phyloP scores from a whole-genome alignment of 164 flowering plant genomes.

The Vitis amurensis region DNA sequence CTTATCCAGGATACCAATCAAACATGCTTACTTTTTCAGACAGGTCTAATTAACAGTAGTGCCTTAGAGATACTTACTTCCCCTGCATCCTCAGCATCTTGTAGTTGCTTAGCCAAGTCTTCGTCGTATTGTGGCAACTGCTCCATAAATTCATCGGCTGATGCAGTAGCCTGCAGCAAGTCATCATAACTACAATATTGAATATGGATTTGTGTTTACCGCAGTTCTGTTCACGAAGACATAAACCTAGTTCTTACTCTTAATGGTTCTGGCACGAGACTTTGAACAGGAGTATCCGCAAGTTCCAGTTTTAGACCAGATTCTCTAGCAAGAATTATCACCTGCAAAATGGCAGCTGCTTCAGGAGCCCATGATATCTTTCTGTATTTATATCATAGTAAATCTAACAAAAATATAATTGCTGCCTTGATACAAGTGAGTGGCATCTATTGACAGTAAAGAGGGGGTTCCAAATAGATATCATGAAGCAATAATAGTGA shows the following conservation, averaged over 20 bases:
- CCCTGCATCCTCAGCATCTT: conserved; percentile 73
- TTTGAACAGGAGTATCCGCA: conserved; percentile 76
- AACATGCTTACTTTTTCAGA: neutral
- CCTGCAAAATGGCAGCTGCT: conserved; percentile 40
- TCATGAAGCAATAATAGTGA: neutral
- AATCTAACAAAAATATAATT: neutral
- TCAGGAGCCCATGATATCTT: conserved; percentile 2
- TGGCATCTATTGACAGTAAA: no score
- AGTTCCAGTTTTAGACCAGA: conserved; percentile 86
- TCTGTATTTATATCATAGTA: neutral
- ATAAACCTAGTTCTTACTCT: conserved; percentile 45
- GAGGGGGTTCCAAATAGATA: neutral
- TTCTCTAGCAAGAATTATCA: conserved; percentile 95
- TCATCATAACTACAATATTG: conserved; percentile 8
- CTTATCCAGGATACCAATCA: no score
- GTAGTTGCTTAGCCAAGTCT: conserved; percentile 52
- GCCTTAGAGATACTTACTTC: conserved; percentile 54
- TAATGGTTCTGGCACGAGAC: conserved; percentile 88
- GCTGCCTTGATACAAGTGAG: no score
- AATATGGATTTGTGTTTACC: neutral
- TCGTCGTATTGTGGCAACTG: conserved; percentile 75
- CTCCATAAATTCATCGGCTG: conserved; percentile 81
- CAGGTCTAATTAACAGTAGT: neutral
- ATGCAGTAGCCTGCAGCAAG: conserved; percentile 50
- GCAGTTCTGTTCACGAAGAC: neutral